Evolutionary conservation across 2,329 filamentous ascomycete genomes (phyloP).

Genomic region (Colletotrichum navitas): DNA sequence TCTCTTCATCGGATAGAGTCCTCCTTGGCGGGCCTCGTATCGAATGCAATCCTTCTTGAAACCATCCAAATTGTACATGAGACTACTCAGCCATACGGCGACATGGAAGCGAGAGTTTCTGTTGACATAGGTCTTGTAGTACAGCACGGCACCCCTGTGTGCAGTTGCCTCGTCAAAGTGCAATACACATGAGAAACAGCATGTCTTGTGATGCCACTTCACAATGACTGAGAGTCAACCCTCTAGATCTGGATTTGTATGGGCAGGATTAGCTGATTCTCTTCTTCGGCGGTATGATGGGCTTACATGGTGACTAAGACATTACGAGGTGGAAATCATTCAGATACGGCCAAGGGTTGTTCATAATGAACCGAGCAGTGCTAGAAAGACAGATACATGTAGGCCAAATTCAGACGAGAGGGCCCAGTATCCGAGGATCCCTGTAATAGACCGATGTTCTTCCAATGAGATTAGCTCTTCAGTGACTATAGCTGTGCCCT

Average conservation of each 20-base stretch:
- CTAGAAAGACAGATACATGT: background rate
- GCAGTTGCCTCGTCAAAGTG: background rate
- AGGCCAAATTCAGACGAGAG: too few relatives aligned
- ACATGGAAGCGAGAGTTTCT: background rate
- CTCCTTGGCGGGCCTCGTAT: background rate
- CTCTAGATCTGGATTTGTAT: background rate
- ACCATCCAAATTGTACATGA: background rate
- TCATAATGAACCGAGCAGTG: too few relatives aligned
- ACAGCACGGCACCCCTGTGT: background rate
- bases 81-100: background rate
- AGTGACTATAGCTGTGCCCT: slow-evolving; percentile 21
- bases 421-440: too few relatives aligned
- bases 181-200: background rate
- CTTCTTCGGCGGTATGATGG: background rate
- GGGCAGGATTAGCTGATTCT: background rate
- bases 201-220: background rate
- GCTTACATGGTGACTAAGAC: too few relatives aligned
- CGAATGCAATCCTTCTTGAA: slow-evolving; percentile 8
- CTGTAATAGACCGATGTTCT: background rate
- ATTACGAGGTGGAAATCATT: too few relatives aligned
- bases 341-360: background rate
- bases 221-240: too few relatives aligned
- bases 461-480: background rate
- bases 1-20: too few relatives aligned
- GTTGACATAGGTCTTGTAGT: background rate